phyloP scores from a whole-genome alignment of 805 yeast genomes.

The Suhomyces kilbournensis region DNA sequence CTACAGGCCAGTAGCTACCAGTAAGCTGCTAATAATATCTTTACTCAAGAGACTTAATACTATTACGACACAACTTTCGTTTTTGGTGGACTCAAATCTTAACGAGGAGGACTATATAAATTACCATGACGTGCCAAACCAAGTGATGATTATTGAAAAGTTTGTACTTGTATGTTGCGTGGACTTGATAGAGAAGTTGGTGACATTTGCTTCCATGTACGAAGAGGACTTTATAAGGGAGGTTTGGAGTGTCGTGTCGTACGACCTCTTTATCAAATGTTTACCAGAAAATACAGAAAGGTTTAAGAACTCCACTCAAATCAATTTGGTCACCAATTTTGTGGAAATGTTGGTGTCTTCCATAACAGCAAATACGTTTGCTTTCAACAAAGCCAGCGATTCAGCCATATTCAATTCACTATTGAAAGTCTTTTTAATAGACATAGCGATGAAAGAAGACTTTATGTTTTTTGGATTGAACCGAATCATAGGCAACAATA shows the following conservation, averaged over 20 bases:
- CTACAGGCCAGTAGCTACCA: conserved; percentile 64
- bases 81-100: conserved; percentile 23
- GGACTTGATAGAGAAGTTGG: conserved; percentile 54
- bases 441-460: conserved; percentile 37
- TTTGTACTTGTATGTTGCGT: conserved; percentile 48
- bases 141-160: conserved; percentile 41
- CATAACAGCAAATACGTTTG: conserved; percentile 30
- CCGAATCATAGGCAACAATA: conserved; percentile 50
- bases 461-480: conserved; percentile 54
- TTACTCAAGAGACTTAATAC: conserved; percentile 15
- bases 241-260: conserved; percentile 25
- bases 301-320: conserved; percentile 35
- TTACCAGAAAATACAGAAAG: conserved; percentile 50
- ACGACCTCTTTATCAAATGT: conserved; percentile 34
- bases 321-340: conserved; percentile 48
- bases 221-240: conserved; percentile 17
- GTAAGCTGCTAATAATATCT: conserved; percentile 23
- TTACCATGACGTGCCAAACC: conserved; percentile 30
- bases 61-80: conserved; percentile 19
- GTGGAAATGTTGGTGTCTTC: conserved; percentile 53
- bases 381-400: conserved; percentile 7
- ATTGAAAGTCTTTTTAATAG: conserved; percentile 38
- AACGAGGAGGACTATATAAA: conserved; percentile 27
- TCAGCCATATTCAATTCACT: conserved; percentile 25
- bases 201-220: conserved; percentile 23